These are phyloP conservation scores for Candida dajiaensis DNA, from an alignment of 805 yeast species.

Conservation along the genomic window DNA sequence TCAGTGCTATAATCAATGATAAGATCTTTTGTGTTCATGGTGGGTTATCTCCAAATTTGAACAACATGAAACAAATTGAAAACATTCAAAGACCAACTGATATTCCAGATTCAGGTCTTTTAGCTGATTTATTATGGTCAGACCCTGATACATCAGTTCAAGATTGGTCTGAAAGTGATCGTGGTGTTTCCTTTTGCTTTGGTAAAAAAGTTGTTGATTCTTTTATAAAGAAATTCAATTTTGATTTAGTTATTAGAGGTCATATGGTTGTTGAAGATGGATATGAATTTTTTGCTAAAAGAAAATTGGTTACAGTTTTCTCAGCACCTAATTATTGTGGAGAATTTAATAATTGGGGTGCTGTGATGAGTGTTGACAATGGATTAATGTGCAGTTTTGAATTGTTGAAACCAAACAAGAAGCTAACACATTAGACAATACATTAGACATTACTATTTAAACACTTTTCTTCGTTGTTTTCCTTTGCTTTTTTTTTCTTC, in stretches of 20 bases:
- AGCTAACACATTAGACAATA: constrained; percentile 3
- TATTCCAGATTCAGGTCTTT: constrained; percentile 71
- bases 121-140: constrained; percentile 79
- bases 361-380: constrained; percentile 94
- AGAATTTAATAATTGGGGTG: constrained; percentile 82
- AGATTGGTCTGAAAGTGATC: constrained; percentile 77
- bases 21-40: constrained; percentile 91
- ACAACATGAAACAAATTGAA: constrained; percentile 60
- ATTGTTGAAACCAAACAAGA: constrained; percentile 66
- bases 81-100: constrained; percentile 76
- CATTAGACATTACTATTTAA: background rate
- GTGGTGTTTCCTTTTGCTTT: constrained; percentile 79
- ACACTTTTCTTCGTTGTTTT: background rate
- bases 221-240: constrained; percentile 58
- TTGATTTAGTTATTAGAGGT: constrained; percentile 75
- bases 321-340: constrained; percentile 74
- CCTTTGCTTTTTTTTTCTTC: background rate
- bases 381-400: constrained; percentile 92
- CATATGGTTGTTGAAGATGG: constrained; percentile 92
- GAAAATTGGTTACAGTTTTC: constrained; percentile 72
- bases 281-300: constrained; percentile 71
- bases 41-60: constrained; percentile 70
- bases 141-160: constrained; percentile 58
- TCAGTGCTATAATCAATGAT: constrained; percentile 93
- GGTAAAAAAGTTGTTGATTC: constrained; percentile 68